Base-by-base conservation (phyloP, 106 monocot species). In the Platanthera zijinensis region DNA sequence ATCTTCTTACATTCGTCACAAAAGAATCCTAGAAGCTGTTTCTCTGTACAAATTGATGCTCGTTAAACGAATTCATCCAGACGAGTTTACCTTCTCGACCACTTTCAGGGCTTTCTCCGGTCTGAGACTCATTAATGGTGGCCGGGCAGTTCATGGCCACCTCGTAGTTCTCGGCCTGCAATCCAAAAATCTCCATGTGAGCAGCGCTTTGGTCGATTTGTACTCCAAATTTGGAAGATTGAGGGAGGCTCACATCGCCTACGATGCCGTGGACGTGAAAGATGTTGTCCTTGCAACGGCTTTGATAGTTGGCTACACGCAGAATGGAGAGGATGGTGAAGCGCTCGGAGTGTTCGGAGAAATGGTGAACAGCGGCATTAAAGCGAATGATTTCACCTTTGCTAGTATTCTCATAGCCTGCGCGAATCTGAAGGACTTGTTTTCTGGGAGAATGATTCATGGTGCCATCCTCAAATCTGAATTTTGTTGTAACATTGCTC, bases 391-490 rank as follows among this genome's bases (percentile, higher is more conserved):
- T 48, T 87, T 86, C 83, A 93, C 88, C 10, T 90, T 84, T 80
- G 81, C 93, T 17, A 93, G 93, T 61, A 77, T 90, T 73, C 67
- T 93, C 47, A 84, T 86, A 76, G 90, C 93, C 6, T 93, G 87
- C 70, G 87, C 85, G 13, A 83, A 83, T 67, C 9, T 75, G 2
- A 46, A 51, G 21, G 72, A 83, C 48, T 69, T 87, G 69, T 66
- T 4, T 10, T 57, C 56, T 39, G 93, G 93, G 49, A 74, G 56
- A 57, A 4, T 25, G n/a, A 84, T 93, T 46, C 93, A 93, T 74
- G 76, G 86, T 11, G 39, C 77, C 71, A 81, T 85, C 13, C 18
- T 81, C 17, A 88, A 86, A 75, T 63, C 57, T 0, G 88, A 88
- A 53, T 84, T 82, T 11, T 54, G 72, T 46, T 79, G 30, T 4